phyloP scores from a whole-genome alignment of 805 yeast genomes.

The Priceomyces castillae region DNA sequence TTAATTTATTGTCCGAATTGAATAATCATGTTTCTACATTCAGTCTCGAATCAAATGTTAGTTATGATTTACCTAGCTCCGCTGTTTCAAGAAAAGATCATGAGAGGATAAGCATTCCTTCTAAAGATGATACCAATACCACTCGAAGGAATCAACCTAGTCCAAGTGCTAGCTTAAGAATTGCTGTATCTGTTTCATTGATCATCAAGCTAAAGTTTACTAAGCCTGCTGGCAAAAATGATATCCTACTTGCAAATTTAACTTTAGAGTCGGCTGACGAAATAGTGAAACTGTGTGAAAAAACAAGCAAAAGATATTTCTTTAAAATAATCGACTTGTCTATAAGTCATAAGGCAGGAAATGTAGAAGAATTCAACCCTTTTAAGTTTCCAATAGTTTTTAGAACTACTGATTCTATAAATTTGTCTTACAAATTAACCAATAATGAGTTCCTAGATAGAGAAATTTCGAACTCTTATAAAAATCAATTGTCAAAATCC shows the following conservation, averaged over 20 bases:
- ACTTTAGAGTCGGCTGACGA: constrained; percentile 48
- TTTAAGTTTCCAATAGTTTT: constrained; percentile 26
- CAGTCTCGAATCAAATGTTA: background rate
- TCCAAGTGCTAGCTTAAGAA: constrained; percentile 10
- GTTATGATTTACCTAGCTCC: constrained; percentile 1
- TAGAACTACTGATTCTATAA: constrained; percentile 29
- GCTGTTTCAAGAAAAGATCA: background rate
- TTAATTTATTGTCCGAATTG: constrained; percentile 17
- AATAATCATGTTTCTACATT: constrained; percentile 10
- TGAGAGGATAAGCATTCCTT: background rate
- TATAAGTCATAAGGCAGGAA: constrained; percentile 28
- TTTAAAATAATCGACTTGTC: constrained; percentile 22
- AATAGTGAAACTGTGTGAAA: constrained; percentile 16
- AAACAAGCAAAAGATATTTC: constrained; percentile 11
- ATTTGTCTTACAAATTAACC: constrained; percentile 32
- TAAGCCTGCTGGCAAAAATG: constrained; percentile 47
- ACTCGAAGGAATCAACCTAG: background rate
- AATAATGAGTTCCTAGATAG: constrained; percentile 28
- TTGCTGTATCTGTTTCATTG: constrained; percentile 38
- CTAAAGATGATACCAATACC: background rate
- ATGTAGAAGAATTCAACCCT: constrained; percentile 19
- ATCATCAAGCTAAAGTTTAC: constrained; percentile 47
- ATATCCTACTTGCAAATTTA: constrained; percentile 45
- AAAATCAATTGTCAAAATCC: constrained; percentile 21
- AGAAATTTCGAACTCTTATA: constrained; percentile 15